Evolutionary conservation across 192 early-diverging fungal genomes (phyloP), one percentile per base, ranked within the genome.

Genomic region (Entomortierella lignicola): DNA sequence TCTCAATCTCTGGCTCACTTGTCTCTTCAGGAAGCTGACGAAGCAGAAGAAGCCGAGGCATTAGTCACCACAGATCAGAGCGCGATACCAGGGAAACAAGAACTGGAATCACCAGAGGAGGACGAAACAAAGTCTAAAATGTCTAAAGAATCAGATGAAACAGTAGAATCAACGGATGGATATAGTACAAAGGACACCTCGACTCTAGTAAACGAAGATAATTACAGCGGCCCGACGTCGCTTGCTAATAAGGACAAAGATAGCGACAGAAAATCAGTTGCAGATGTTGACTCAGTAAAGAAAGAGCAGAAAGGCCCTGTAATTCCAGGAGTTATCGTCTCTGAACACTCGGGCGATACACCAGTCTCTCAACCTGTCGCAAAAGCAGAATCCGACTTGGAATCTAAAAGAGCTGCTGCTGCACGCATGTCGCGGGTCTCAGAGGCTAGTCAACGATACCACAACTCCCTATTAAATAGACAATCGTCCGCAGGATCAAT

Each of bases 401-500:
- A 62, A 2, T 59, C 75, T 10, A 69, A 70, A 32, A 67, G 63
- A 18, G 61, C 48, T 21, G 27, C 62, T 4, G 75, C 60, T 0
- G 75, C 75, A 32, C 66, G 75, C 8, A 63, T 79, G 60, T 79
- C 75, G n/a, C 61, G 75, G 25, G 37, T 79, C 15, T 79, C 75
- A 2, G 32, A 70, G 18, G 75, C 75, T 7, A 79, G 63, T 51
- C 75, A 79, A 39, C 32, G 63, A 31, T 79, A 79, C 55, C 75
- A 79, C 42, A 74, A 41, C 48, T 64, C 71, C 10, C 55, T 65
- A 18, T 29, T 67, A 31, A 68, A 75, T 41, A 60, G 74, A 30
- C 61, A 60, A 30, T 72, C 71, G 0, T 64, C 58, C 18, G 61
- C 66, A 12, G 74, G 66, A 43, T 69, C 74, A 17, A 69, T 77